phyloP scores from a whole-genome alignment of 352 stramenopile species.

The Globisporangium carolinianum region DNA sequence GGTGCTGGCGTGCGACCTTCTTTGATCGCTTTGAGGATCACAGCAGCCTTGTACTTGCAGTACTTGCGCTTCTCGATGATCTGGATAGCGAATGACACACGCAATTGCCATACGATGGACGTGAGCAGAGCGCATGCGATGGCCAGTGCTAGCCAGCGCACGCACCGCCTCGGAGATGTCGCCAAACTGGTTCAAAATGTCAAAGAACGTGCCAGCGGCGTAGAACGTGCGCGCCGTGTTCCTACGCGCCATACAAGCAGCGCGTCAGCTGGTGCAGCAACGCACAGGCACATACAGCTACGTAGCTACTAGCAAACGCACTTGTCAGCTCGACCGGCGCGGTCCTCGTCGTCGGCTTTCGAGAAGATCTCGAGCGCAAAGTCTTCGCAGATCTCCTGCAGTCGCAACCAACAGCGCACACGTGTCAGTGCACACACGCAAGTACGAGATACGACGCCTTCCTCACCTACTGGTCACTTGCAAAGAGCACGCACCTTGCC shows the following conservation, averaged over 20 bases:
- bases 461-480: no score
- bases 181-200: conserved; percentile 96
- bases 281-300: not conserved
- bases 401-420: not conserved
- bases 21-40: conserved; percentile 95
- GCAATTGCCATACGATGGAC: not conserved
- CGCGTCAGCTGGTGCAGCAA: not conserved
- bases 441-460: no score
- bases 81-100: conserved; percentile 10
- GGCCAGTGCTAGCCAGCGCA: not conserved
- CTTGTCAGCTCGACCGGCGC: conserved; percentile 85
- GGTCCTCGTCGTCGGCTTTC: conserved; percentile 93
- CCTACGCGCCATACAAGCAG: conserved; percentile 19
- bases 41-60: conserved; percentile 94
- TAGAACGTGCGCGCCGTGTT: conserved; percentile 95
- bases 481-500: conserved; percentile 50
- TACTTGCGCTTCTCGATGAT: conserved; percentile 90
- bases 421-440: not conserved
- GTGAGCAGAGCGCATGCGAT: no score
- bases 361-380: conserved; percentile 92
- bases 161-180: conserved; percentile 70
- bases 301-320: conserved; percentile 15
- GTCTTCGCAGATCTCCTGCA: conserved; percentile 77
- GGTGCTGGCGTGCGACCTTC: conserved; percentile 81
- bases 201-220: conserved; percentile 93